Percentiles rank a stretch among this genome's conserved stretches.
These are phyloP conservation scores for Phyllosticta ampelicida DNA, from an alignment of 2,329 filamentous ascomycete species.

Conservation along the genomic window DNA sequence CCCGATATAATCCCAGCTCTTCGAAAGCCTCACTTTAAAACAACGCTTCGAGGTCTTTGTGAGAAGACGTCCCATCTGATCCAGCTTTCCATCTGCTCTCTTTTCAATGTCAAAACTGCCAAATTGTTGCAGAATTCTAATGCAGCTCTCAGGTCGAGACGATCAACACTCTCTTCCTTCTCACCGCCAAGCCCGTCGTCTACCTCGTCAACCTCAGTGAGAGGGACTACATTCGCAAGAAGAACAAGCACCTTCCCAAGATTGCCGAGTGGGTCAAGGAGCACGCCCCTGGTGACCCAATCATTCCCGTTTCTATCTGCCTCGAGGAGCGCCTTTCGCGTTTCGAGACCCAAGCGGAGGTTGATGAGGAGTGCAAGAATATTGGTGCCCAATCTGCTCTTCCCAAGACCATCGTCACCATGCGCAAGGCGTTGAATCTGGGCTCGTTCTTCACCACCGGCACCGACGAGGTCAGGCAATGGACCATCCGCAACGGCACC, in stretches of 20 bases:
- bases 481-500: slow-evolving; percentile 90
- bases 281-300: slow-evolving; percentile 74
- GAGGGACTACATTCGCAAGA: slow-evolving; percentile 94
- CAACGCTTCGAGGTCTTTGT: slow-evolving; percentile 66
- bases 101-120: background rate
- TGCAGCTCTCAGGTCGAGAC: slow-evolving; percentile 66
- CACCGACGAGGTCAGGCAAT: slow-evolving; percentile 92
- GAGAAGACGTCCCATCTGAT: slow-evolving; percentile 80
- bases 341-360: slow-evolving; percentile 67
- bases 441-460: slow-evolving; percentile 97
- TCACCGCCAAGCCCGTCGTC: slow-evolving; percentile 93
- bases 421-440: slow-evolving; percentile 85
- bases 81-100: slow-evolving; percentile 9
- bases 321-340: slow-evolving; percentile 86
- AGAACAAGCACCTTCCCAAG: slow-evolving; percentile 97
- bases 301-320: slow-evolving; percentile 85
- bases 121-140: slow-evolving; percentile 18
- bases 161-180: slow-evolving; percentile 91
- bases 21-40: slow-evolving; percentile 71
- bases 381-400: slow-evolving; percentile 78
- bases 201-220: slow-evolving; percentile 96
- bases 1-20: slow-evolving; percentile 93
- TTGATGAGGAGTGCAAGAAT: slow-evolving; percentile 76
- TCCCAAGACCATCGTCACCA: slow-evolving; percentile 82
- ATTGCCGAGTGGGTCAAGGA: slow-evolving; percentile 93